A percentile compares a stretch with the other conserved stretches of the same genome.
These are phyloP conservation scores for Fraxinus paxiana DNA, from an alignment of 305 asterid genomes.

Conservation along the genomic window DNA sequence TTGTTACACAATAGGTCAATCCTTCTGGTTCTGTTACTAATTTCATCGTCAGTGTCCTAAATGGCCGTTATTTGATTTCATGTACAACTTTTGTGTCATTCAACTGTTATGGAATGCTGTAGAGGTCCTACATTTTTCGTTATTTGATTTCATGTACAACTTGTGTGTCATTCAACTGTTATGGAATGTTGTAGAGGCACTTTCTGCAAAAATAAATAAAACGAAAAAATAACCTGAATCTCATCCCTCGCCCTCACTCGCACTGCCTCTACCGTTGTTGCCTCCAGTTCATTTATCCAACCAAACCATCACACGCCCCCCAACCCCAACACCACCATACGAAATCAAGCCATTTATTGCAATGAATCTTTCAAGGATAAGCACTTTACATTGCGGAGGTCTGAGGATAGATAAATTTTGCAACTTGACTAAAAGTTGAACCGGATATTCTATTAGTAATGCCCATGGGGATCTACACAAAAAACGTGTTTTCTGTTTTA, in stretches of 20 bases:
- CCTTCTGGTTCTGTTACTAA: background rate
- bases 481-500: background rate
- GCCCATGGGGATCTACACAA: background rate
- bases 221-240: background rate
- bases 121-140: background rate
- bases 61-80: background rate
- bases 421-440: background rate
- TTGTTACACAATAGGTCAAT: background rate
- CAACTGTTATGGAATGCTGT: background rate
- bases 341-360: background rate
- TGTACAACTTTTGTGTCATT: background rate
- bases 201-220: background rate
- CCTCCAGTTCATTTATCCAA: background rate
- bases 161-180: background rate
- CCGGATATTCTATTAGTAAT: background rate
- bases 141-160: background rate
- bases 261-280: background rate
- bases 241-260: background rate
- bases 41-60: background rate
- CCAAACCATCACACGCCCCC: background rate
- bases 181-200: background rate
- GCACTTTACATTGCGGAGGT: background rate
- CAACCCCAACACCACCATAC: background rate
- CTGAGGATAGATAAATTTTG: background rate
- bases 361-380: background rate